A percentile compares a stretch with the other conserved stretches of the same genome.
Conservation (phyloP, 2,329 filamentous ascomycete species). For the Monilinia vaccinii-corymbosi region DNA sequence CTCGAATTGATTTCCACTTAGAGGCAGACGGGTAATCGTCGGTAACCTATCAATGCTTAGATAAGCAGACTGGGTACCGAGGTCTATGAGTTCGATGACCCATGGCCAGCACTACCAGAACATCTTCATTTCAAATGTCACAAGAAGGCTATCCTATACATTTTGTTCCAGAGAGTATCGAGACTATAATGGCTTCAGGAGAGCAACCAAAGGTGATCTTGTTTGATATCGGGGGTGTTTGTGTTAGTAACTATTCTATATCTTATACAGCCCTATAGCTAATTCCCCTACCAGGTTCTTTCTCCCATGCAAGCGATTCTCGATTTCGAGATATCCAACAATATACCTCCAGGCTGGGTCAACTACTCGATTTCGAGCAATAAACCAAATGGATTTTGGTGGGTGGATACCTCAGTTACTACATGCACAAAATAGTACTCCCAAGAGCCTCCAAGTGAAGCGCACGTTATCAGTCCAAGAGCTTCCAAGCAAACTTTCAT, state of each 20-base stretch:
- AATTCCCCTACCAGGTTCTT: conserved; percentile 48
- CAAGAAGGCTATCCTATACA: conserved; percentile 26
- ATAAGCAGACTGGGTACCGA: not conserved
- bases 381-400: conserved; percentile 71
- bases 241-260: conserved; percentile 52
- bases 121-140: conserved; percentile 19
- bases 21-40: not conserved
- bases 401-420: not conserved
- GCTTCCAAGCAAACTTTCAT: not conserved
- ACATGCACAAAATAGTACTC: not conserved
- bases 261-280: not conserved
- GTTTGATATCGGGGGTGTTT: conserved; percentile 95
- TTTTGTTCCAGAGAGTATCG: conserved; percentile 26
- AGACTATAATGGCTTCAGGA: conserved; percentile 32
- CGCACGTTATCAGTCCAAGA: not conserved
- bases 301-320: conserved; percentile 91
- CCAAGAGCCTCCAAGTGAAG: not conserved
- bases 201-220: conserved; percentile 52
- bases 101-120: not conserved
- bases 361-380: conserved; percentile 81
- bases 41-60: not conserved
- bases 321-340: conserved; percentile 70
- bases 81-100: not conserved
- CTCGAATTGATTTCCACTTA: not conserved
- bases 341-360: conserved; percentile 80